Conservation (phyloP, 116 monocot genomes). For the Iris pallida region DNA sequence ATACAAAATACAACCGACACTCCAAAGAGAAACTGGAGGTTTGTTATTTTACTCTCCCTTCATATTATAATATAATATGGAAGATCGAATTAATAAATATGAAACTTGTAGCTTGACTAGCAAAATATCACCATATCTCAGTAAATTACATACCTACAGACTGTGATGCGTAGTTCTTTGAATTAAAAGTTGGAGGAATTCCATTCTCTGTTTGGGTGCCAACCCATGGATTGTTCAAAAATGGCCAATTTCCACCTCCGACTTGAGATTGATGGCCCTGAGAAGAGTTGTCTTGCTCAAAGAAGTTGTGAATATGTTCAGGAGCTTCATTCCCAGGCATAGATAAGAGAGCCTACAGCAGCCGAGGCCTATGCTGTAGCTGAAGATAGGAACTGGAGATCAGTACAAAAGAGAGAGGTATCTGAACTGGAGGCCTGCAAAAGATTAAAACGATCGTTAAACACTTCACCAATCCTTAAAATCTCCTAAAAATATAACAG, state of each 20-base stretch:
- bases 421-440: background rate
- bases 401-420: constrained; percentile 3
- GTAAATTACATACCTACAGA: constrained; percentile 3
- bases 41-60: background rate
- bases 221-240: constrained; percentile 17
- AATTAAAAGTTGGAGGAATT: constrained; percentile 9
- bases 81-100: no score
- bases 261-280: constrained; percentile 21
- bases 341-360: constrained; percentile 11
- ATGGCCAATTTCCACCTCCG: constrained; percentile 3
- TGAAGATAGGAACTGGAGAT: background rate
- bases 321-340: constrained; percentile 31
- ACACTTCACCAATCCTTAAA: background rate
- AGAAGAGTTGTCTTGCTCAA: constrained; percentile 29
- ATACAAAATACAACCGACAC: background rate
- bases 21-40: background rate
- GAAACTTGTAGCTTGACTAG: background rate
- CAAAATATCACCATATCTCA: background rate
- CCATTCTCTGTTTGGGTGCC: constrained; percentile 6
- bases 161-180: background rate
- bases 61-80: no score
- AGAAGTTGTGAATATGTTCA: constrained; percentile 31
- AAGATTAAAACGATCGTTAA: no score
- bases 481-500: no score
- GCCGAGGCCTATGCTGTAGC: background rate